Conservation (phyloP, 75 land plant species). For the Selaginella moellendorffii region DNA sequence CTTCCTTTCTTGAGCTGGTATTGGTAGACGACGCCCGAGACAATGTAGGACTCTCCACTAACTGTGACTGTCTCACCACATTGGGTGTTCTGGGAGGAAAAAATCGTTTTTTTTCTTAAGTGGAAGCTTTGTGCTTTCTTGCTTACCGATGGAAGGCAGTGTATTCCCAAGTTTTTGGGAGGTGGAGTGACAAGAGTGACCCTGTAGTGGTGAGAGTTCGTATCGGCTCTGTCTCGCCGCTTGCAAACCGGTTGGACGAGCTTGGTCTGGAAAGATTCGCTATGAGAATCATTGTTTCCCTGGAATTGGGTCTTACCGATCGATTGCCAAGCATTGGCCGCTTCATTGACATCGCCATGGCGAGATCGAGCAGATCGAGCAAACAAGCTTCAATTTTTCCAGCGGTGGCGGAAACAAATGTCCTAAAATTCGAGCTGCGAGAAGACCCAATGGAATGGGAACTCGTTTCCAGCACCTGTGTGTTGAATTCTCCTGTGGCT, state of each 20-base stretch:
- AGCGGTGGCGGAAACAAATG: too few species aligned
- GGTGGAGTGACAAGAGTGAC: constrained; percentile 92
- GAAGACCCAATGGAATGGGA: too few species aligned
- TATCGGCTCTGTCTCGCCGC: constrained; percentile 43
- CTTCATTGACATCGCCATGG: too few species aligned
- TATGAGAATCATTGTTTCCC: too few species aligned
- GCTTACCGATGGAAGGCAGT: constrained; percentile 62
- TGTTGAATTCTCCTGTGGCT: too few species aligned
- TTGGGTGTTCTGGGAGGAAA: constrained; percentile 61
- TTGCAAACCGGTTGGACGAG: constrained; percentile 29
- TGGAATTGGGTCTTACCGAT: too few species aligned
- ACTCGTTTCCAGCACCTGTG: too few species aligned
- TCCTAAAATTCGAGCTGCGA: too few species aligned
- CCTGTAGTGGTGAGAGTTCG: constrained; percentile 36
- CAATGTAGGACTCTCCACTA: constrained; percentile 71
- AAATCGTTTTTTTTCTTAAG: neutral
- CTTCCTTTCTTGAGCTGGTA: constrained; percentile 87
- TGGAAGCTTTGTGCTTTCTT: neutral
- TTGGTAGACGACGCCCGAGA: constrained; percentile 79
- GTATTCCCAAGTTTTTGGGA: constrained; percentile 64
- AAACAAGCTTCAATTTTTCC: too few species aligned
- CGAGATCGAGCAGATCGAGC: too few species aligned
- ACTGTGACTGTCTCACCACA: constrained; percentile 93
- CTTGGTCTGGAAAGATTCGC: neutral
- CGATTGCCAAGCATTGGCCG: too few species aligned